These are phyloP conservation scores for Cyclostephanos tholiformis DNA, from an alignment of 108 stramenopile species.

Conservation along the genomic window DNA sequence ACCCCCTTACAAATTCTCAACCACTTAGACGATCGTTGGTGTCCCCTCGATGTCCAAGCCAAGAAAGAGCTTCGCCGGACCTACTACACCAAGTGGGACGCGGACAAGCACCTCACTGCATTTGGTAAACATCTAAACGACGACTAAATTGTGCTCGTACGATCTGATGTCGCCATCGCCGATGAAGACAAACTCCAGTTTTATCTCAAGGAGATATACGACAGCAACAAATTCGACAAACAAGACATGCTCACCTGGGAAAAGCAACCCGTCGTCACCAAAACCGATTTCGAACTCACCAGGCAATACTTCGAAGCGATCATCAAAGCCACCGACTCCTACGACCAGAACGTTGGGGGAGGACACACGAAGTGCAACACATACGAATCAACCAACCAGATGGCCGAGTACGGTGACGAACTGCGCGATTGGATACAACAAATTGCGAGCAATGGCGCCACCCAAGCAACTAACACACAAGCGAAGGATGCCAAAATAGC, in stretches of 20 bases:
- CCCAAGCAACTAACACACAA: neutral
- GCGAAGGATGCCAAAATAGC: neutral
- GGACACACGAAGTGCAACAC: neutral
- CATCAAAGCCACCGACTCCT: neutral
- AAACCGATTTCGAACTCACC: neutral
- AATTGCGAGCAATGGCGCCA: neutral
- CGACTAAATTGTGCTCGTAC: no score
- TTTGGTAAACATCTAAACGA: no score
- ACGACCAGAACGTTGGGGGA: neutral
- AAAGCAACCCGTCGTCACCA: neutral
- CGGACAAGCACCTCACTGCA: no score
- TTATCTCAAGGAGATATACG: no score
- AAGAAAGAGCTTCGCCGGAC: neutral
- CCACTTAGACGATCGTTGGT: neutral
- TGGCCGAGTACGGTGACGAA: neutral
- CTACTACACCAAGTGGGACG: neutral
- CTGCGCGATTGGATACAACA: no score
- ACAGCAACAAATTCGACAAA: no score
- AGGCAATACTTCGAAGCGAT: neutral
- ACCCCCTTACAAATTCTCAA: neutral
- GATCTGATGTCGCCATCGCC: no score
- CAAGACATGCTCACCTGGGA: no score
- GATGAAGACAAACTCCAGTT: no score
- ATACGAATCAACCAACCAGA: no score
- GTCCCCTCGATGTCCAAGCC: no score